Evolutionary conservation across 2,329 filamentous ascomycete genomes (phyloP).

Genomic region (Trichoderma atrobrunneum): DNA sequence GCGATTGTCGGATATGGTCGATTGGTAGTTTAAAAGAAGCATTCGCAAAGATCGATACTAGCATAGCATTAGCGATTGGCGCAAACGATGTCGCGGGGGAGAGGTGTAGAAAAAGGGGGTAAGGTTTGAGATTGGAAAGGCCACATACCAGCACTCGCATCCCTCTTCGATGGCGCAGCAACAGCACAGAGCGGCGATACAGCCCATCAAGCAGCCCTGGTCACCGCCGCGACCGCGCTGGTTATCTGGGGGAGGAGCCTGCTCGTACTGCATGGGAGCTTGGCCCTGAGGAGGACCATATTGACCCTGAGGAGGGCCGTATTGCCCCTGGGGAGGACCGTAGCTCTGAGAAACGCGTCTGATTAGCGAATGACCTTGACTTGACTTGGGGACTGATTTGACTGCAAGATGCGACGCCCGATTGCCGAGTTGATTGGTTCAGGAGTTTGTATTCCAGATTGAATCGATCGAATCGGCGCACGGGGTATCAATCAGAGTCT

Average conservation of each 20-base stretch:
- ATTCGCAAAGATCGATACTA: constrained; percentile 44
- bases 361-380: neutral
- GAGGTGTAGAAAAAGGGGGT: neutral
- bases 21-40: constrained; percentile 32
- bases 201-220: constrained; percentile 45
- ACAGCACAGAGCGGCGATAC: constrained; percentile 49
- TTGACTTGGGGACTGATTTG: neutral
- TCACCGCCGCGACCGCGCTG: constrained; percentile 34
- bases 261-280: constrained; percentile 45
- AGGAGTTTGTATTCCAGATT: neutral
- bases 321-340: constrained; percentile 33
- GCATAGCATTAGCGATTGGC: neutral
- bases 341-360: constrained; percentile 28
- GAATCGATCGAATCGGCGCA: neutral
- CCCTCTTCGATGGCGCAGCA: constrained; percentile 50
- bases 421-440: neutral
- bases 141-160: constrained; percentile 49
- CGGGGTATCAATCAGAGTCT: neutral
- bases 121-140: neutral
- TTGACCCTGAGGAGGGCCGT: constrained; percentile 35
- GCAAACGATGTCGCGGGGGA: neutral
- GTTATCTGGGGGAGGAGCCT: constrained; percentile 32
- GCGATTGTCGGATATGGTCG: neutral
- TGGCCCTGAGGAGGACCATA: constrained; percentile 35
- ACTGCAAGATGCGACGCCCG: neutral